These are phyloP conservation scores for Inga laurina DNA, from an alignment of 306 rosid species.

Conservation along the genomic window DNA sequence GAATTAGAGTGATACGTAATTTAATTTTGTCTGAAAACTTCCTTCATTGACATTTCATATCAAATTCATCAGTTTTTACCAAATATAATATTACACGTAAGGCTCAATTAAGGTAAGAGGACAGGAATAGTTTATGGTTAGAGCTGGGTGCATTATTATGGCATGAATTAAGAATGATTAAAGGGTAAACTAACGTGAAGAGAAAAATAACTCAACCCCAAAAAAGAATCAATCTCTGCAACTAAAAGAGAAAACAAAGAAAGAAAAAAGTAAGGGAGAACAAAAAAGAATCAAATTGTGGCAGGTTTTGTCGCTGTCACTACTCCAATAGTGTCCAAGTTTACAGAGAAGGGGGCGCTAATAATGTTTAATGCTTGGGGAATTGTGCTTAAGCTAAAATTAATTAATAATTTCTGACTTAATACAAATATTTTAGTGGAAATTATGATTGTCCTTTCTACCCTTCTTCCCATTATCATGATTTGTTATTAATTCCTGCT, in stretches of 20 bases:
- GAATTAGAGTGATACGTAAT: too few species aligned
- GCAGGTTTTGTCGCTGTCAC: conserved; percentile 56
- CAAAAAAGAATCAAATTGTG: background rate
- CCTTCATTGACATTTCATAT: too few species aligned
- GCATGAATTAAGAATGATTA: conserved; percentile 35
- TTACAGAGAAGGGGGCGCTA: conserved; percentile 64
- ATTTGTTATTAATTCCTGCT: conserved; percentile 47
- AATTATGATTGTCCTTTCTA: conserved; percentile 56
- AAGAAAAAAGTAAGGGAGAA: background rate
- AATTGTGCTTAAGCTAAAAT: conserved; percentile 40
- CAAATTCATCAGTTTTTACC: background rate
- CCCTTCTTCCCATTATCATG: conserved; percentile 47
- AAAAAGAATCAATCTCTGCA: background rate
- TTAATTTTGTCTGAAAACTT: too few species aligned
- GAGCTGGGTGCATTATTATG: conserved; percentile 28
- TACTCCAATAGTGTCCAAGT: conserved; percentile 62
- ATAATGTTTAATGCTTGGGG: conserved; percentile 51
- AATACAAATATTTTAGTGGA: conserved; percentile 32
- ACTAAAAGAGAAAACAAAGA: background rate
- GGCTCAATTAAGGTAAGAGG: background rate
- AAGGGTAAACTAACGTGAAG: conserved; percentile 11
- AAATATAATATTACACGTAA: background rate
- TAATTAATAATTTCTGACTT: conserved; percentile 31
- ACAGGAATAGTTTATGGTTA: background rate
- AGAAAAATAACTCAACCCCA: background rate